Base-by-base conservation (phyloP, 2,329 filamentous ascomycete species). In the Exophiala viscosa region DNA sequence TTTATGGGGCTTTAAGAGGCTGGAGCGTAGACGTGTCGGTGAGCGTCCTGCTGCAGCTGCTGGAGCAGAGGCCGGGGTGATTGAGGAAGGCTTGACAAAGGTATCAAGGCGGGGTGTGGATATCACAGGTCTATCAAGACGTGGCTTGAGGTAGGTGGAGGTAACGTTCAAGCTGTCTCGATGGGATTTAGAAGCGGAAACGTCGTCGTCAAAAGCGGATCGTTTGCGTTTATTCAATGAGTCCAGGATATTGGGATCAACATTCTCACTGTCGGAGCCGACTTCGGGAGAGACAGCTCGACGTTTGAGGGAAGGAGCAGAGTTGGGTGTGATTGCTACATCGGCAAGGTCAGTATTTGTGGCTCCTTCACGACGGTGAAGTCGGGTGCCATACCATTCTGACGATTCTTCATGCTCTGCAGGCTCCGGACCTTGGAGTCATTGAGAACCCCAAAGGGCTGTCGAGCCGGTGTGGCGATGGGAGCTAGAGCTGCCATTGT, bases 1-100 rank as follows among this genome's bases (percentile, higher is more conserved):
- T 54, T 82, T 82, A 44, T 87, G 85, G 54, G 86, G 83, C 66
- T 79, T 83, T 38, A 90, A 76, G 58, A 90, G 82, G 46, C 83
- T 82, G 23, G 84, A 76, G 55, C 89, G 90, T 62, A 77, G 70
- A 64, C 85, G 76, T n/a, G 80, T 87, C 2, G 90, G 89, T 2
- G 89, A 93, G 57, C 90, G 87, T 43, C 90, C 88, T 61, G 87
- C 88, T 36, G 87, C 86, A n/a, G 86, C 82, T 42, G 82, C 40
- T 8, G 54, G 76, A 14, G 82, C 72, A 10, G 83, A 79, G 11
- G 80, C 74, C 0, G 81, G 76, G 59, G 68, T 65, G 52, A 70
- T 68, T 18, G 17, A 14, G 49, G 68, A 69, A 28, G 70, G 68
- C 15, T 64, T 57, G 67, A 23, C 59, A 51, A 34, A 60, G 52